Evolutionary conservation across 2,329 filamentous ascomycete genomes (phyloP).

Genomic region (Ambrosiella xylebori): DNA sequence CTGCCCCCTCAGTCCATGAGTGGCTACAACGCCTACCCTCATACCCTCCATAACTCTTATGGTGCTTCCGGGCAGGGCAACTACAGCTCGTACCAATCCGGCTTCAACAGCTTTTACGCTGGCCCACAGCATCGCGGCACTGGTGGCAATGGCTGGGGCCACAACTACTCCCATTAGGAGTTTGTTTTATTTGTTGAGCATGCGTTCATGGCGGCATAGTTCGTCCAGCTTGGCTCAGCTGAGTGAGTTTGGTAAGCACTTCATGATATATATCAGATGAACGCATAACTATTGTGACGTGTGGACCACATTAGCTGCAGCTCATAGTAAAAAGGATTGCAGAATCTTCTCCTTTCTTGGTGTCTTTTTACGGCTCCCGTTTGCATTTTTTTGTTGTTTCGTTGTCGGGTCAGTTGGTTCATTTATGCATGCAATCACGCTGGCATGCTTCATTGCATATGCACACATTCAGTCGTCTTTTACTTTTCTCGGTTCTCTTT

Average conservation of each 20-base stretch:
- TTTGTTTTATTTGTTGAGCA: background rate
- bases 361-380: background rate
- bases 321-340: too few relatives aligned
- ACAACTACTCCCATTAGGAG: slow-evolving; percentile 29
- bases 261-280: too few relatives aligned
- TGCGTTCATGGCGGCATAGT: background rate
- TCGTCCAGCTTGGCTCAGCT: too few relatives aligned
- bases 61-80: slow-evolving; percentile 34
- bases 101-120: slow-evolving; percentile 17
- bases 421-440: background rate
- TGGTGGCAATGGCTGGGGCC: slow-evolving; percentile 36
- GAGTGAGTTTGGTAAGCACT: too few relatives aligned
- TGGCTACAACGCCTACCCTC: slow-evolving; percentile 32
- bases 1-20: slow-evolving; percentile 40
- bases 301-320: too few relatives aligned
- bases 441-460: slow-evolving; percentile 6
- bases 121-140: slow-evolving; percentile 8
- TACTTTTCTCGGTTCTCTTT: slow-evolving; percentile 3
- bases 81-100: slow-evolving; percentile 35
- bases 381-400: slow-evolving; percentile 2
- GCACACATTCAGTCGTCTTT: slow-evolving; percentile 2
- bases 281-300: too few relatives aligned
- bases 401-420: background rate
- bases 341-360: background rate
- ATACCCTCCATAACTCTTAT: slow-evolving; percentile 37